Percentiles rank a stretch among this genome's conserved stretches.
Evolutionary conservation across 129 eudicot species (phyloP).

Genomic region (Oenanthe sinensis): DNA sequence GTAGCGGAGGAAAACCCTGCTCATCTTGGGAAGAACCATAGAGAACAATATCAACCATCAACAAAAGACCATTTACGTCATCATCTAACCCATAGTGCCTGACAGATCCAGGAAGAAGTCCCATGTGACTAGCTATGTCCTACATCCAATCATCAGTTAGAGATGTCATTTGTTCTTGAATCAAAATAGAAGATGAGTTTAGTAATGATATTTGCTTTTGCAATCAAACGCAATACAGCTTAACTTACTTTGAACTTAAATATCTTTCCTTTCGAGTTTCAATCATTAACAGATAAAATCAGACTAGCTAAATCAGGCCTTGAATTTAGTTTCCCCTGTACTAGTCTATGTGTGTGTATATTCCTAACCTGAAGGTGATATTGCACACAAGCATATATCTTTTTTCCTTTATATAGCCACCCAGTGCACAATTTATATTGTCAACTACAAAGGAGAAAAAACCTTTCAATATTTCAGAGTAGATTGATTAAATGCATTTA

Average conservation of each 20-base stretch:
- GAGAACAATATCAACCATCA: constrained; percentile 73
- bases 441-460: not conserved
- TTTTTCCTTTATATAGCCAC: not conserved
- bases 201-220: not conserved
- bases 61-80: constrained; percentile 58
- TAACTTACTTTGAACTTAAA: not conserved
- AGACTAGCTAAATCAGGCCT: not conserved
- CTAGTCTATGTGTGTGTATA: not conserved
- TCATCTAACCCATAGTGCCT: constrained; percentile 66
- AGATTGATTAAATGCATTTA: not conserved
- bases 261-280: not conserved
- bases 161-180: not conserved
- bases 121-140: constrained; percentile 67
- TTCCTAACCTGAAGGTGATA: not conserved
- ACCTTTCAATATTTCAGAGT: not conserved
- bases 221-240: not conserved
- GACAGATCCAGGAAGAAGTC: constrained; percentile 60
- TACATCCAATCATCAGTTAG: constrained; percentile 16
- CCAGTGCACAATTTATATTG: not conserved
- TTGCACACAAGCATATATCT: not conserved
- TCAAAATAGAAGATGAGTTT: not conserved
- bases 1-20: constrained; percentile 81
- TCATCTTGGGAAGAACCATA: constrained; percentile 88
- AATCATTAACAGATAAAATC: not conserved
- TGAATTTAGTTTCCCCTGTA: not conserved